Conservation (phyloP, 805 yeast genomes). For the Wickerhamia fluorescens region DNA sequence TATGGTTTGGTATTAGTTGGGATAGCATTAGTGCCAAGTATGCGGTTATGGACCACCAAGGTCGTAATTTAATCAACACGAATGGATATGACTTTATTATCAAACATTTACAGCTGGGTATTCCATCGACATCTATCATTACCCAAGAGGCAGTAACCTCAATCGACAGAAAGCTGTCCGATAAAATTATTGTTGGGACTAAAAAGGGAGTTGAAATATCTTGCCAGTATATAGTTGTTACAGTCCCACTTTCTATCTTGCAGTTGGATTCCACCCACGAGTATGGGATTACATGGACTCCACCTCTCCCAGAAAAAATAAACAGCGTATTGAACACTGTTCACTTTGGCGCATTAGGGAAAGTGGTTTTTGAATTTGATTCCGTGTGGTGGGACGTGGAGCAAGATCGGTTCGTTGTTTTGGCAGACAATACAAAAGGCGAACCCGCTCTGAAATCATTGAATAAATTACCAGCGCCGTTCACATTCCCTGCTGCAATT, state of each 20-base stretch:
- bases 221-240: constrained; percentile 58
- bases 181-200: constrained; percentile 25
- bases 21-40: constrained; percentile 59
- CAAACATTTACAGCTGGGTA: constrained; percentile 20
- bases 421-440: constrained; percentile 21
- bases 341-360: constrained; percentile 36
- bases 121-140: background rate
- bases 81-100: constrained; percentile 53
- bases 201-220: constrained; percentile 19
- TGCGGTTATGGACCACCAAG: constrained; percentile 63
- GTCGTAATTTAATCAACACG: constrained; percentile 67
- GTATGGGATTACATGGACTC: constrained; percentile 50
- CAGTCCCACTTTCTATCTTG: constrained; percentile 72
- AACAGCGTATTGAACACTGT: constrained; percentile 15
- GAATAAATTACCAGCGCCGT: constrained; percentile 31
- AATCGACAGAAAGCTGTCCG: constrained; percentile 8
- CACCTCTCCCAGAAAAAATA: constrained; percentile 45
- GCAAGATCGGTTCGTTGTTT: constrained; percentile 38
- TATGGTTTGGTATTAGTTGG: constrained; percentile 79
- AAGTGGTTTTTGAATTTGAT: constrained; percentile 36
- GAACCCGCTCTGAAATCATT: constrained; percentile 3
- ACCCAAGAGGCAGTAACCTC: constrained; percentile 7
- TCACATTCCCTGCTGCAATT: constrained; percentile 57
- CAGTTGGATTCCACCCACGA: constrained; percentile 28
- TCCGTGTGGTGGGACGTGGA: constrained; percentile 36